phyloP scores from a whole-genome alignment of 2,329 filamentous ascomycete genomes.

The Colletotrichum tamarilloi region DNA sequence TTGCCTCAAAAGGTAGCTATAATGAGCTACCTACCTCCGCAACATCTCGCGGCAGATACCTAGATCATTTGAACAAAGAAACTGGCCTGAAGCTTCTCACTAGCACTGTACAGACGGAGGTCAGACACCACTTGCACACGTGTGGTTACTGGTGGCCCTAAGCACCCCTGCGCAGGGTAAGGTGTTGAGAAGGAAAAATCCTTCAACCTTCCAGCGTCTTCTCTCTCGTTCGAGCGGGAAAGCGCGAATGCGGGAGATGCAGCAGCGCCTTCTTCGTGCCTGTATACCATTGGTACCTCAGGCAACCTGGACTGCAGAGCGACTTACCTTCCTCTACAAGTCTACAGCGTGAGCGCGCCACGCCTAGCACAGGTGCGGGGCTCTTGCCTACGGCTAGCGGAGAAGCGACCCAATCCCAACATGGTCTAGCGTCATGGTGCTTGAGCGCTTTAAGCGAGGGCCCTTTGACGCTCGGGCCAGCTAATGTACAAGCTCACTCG shows the following conservation, averaged over 20 bases:
- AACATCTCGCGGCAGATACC: no score
- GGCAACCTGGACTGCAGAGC: neutral
- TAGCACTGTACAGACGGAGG: conserved; percentile 15
- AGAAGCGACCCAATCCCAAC: neutral
- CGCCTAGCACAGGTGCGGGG: conserved; percentile 9
- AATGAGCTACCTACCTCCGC: no score
- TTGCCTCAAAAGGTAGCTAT: neutral
- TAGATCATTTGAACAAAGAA: neutral
- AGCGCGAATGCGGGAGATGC: neutral
- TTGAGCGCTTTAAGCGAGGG: neutral
- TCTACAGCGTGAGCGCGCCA: neutral
- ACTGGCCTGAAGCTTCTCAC: neutral
- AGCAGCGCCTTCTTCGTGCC: neutral
- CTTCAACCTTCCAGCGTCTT: conserved; percentile 33
- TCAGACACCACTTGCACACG: neutral
- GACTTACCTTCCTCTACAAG: conserved; percentile 14
- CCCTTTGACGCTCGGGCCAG: neutral
- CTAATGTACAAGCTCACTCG: neutral
- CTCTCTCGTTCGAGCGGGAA: conserved; percentile 1
- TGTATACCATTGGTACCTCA: neutral
- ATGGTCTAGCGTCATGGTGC: neutral
- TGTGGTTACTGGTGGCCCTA: conserved; percentile 8
- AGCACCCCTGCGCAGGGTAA: neutral
- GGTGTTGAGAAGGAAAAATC: conserved; percentile 5
- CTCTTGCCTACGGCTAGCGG: neutral